Evolutionary conservation across 2,329 filamentous ascomycete species (phyloP).

Genomic region (Apiospora marii): DNA sequence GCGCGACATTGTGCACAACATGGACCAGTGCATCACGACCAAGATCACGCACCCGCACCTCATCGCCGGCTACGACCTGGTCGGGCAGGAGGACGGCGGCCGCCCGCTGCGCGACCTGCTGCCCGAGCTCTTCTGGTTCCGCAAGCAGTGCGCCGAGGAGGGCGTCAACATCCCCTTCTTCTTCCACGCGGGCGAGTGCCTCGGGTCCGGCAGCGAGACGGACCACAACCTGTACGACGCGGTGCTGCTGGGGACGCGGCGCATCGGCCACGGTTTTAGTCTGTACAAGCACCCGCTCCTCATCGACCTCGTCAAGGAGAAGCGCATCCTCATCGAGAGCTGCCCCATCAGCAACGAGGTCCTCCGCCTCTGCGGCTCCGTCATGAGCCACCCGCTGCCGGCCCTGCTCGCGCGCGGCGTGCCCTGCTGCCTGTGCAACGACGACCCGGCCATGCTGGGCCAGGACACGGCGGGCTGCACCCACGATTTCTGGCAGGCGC

Average conservation of each 20-base stretch:
- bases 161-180: conserved; percentile 89
- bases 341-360: conserved; percentile 94
- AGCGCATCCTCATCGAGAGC: conserved; percentile 85
- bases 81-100: conserved; percentile 85
- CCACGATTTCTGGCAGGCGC: conserved; percentile 92
- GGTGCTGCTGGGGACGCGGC: conserved; percentile 72
- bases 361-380: conserved; percentile 77
- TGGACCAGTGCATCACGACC: conserved; percentile 86
- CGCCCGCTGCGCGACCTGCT: conserved; percentile 78
- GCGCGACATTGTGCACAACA: conserved; percentile 75
- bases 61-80: conserved; percentile 87
- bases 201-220: conserved; percentile 78
- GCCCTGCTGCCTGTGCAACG: conserved; percentile 83
- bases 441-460: conserved; percentile 88
- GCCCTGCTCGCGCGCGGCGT: conserved; percentile 87
- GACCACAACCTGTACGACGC: conserved; percentile 86
- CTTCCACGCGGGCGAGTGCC: conserved; percentile 91
- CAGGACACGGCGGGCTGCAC: conserved; percentile 84
- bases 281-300: conserved; percentile 92
- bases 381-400: conserved; percentile 82
- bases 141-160: conserved; percentile 80
- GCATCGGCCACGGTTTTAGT: conserved; percentile 89
- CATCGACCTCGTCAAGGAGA: conserved; percentile 87
- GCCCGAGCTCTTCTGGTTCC: conserved; percentile 93
- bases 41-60: conserved; percentile 82